Percentiles rank a stretch among this genome's conserved stretches.
Evolutionary conservation across 164 flowering plant species (phyloP).

Genomic region (Malania oleifera): DNA sequence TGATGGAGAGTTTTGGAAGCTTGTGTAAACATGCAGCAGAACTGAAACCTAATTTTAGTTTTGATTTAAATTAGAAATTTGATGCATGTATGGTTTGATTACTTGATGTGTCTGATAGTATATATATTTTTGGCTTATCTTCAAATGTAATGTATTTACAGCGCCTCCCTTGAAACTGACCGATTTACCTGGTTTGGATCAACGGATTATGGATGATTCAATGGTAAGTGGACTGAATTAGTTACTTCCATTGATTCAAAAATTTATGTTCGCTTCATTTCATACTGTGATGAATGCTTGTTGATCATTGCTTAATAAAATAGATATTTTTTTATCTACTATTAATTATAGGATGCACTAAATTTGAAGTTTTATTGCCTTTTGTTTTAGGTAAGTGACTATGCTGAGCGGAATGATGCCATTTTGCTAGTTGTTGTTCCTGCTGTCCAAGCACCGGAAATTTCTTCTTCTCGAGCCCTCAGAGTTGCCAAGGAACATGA

Average conservation of each 20-base stretch:
- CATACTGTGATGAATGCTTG: neutral
- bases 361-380: neutral
- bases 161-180: constrained; percentile 90
- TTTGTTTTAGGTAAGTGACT: constrained; percentile 52
- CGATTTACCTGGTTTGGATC: constrained; percentile 97
- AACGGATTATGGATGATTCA: constrained; percentile 79
- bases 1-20: too few species aligned
- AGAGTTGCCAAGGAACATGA: constrained; percentile 84
- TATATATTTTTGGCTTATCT: constrained; percentile 3
- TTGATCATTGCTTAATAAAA: neutral
- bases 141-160: constrained; percentile 25
- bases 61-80: too few species aligned
- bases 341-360: neutral
- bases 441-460: constrained; percentile 92
- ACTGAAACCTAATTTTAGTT: too few species aligned
- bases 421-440: constrained; percentile 79
- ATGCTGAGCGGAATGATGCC: constrained; percentile 85
- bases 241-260: neutral
- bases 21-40: too few species aligned
- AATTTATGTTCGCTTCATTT: neutral
- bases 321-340: neutral
- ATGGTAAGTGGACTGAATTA: constrained; percentile 44
- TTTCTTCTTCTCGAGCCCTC: constrained; percentile 79
- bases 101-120: neutral
- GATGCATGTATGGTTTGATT: too few species aligned